phyloP scores from a whole-genome alignment of 768 basidiomycete genomes.

The Pleurotus platypus region DNA sequence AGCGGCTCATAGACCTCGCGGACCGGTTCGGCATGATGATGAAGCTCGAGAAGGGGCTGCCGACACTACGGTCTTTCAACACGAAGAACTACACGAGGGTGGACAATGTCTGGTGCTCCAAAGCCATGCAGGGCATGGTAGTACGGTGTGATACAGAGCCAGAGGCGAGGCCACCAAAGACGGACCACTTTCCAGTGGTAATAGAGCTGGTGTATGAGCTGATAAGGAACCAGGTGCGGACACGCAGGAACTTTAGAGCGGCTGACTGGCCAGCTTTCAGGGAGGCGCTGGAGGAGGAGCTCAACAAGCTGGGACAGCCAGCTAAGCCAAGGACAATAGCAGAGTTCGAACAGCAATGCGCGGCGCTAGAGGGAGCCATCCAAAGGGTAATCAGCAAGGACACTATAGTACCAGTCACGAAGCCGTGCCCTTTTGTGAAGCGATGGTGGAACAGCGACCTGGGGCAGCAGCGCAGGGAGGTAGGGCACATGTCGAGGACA shows the following conservation, averaged over 20 bases:
- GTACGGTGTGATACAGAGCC: conserved; percentile 19
- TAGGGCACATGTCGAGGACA: neutral
- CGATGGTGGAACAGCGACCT: conserved; percentile 19
- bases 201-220: conserved; percentile 17
- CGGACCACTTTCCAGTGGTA: conserved; percentile 31
- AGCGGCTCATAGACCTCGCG: conserved; percentile 11
- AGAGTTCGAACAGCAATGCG: conserved; percentile 1
- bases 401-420: neutral
- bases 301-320: neutral
- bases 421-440: conserved; percentile 13
- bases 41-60: conserved; percentile 23
- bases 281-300: conserved; percentile 1
- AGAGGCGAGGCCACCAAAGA: conserved; percentile 7
- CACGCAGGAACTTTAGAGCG: conserved; percentile 15
- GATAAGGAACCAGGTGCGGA: neutral
- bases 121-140: conserved; percentile 10
- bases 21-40: conserved; percentile 20
- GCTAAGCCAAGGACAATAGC: neutral
- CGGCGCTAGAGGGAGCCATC: conserved; percentile 4
- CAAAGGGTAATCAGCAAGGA: conserved; percentile 7
- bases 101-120: conserved; percentile 30
- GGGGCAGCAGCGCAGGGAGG: neutral
- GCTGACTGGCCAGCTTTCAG: conserved; percentile 20
- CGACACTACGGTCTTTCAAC: conserved; percentile 15
- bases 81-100: conserved; percentile 25